Percentiles rank a stretch among this genome's conserved stretches.
Evolutionary conservation across 2,329 filamentous ascomycete species (phyloP).

Genomic region (Byssochlamys sp.): DNA sequence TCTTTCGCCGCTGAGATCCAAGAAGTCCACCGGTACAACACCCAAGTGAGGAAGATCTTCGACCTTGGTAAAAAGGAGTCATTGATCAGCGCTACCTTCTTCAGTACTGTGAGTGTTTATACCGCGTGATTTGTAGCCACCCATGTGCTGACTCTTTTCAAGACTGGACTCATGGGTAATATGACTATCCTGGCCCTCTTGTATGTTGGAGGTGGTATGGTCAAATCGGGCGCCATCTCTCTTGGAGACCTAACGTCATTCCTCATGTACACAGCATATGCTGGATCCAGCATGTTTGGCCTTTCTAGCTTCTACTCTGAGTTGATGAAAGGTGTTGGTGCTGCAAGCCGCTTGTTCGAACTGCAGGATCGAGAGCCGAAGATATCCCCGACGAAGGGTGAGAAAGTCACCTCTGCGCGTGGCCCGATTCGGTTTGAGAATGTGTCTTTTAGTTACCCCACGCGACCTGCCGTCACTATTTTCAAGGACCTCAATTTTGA

Average conservation of each 20-base stretch:
- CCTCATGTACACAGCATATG: constrained; percentile 93
- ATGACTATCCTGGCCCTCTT: constrained; percentile 89
- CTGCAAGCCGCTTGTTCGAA: constrained; percentile 90
- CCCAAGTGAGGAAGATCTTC: constrained; percentile 85
- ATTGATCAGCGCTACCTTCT: constrained; percentile 82
- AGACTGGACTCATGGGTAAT: constrained; percentile 86
- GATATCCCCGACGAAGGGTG: constrained; percentile 76
- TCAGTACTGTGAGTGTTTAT: constrained; percentile 45
- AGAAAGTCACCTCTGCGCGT: constrained; percentile 69
- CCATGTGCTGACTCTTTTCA: constrained; percentile 21
- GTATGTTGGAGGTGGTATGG: constrained; percentile 81
- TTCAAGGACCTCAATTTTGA: constrained; percentile 83
- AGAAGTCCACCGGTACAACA: constrained; percentile 84
- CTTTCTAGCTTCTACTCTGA: constrained; percentile 95
- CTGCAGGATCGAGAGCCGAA: constrained; percentile 80
- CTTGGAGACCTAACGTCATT: constrained; percentile 92
- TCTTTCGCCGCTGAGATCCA: constrained; percentile 89
- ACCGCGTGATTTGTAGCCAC: not conserved
- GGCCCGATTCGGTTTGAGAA: constrained; percentile 81
- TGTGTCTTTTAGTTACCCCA: constrained; percentile 85
- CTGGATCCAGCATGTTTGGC: constrained; percentile 78
- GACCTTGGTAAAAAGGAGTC: constrained; percentile 78
- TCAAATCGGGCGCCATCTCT: constrained; percentile 73
- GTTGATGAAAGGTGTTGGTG: constrained; percentile 96
- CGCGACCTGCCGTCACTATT: constrained; percentile 79